Percentiles rank a stretch among this genome's conserved stretches.
Evolutionary conservation across 2,329 filamentous ascomycete species (phyloP).

Genomic region (Atkinsonella texensis): DNA sequence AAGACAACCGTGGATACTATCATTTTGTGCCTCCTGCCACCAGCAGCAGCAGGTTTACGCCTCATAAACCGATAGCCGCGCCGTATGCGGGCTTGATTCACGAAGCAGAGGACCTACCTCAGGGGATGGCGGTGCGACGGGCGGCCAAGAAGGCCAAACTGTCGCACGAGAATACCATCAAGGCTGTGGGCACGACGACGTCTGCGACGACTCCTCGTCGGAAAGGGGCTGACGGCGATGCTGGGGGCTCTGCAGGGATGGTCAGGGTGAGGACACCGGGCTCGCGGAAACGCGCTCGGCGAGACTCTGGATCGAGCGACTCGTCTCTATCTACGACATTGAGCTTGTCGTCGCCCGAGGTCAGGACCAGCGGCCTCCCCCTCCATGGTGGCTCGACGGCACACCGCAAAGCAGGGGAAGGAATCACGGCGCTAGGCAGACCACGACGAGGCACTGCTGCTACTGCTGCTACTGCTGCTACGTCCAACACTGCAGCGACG

Average conservation of each 20-base stretch:
- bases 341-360: slow-evolving; percentile 28
- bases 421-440: background rate
- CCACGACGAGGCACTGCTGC: slow-evolving; percentile 1
- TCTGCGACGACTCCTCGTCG: slow-evolving; percentile 3
- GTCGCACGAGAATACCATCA: slow-evolving; percentile 11
- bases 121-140: slow-evolving; percentile 12
- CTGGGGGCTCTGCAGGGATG: slow-evolving; percentile 2
- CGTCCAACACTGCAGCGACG: background rate
- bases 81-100: slow-evolving; percentile 37
- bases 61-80: slow-evolving; percentile 34
- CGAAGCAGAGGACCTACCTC: slow-evolving; percentile 4
- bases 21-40: slow-evolving; percentile 41
- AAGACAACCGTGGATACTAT: slow-evolving; percentile 36
- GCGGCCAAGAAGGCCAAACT: slow-evolving; percentile 27
- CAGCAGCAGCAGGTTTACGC: slow-evolving; percentile 27
- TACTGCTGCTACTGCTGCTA: background rate
- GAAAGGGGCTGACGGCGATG: slow-evolving; percentile 1
- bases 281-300: slow-evolving; percentile 22
- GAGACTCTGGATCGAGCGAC: slow-evolving; percentile 28
- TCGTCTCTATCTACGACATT: slow-evolving; percentile 29
- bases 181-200: slow-evolving; percentile 2
- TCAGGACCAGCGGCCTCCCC: slow-evolving; percentile 13
- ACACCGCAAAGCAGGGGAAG: background rate
- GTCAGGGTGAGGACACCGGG: slow-evolving; percentile 22
- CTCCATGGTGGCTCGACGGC: slow-evolving; percentile 4